Percentiles rank a stretch among this genome's conserved stretches.
Evolutionary conservation across 805 yeast species (phyloP).

Genomic region (Naumovozyma castellii): DNA sequence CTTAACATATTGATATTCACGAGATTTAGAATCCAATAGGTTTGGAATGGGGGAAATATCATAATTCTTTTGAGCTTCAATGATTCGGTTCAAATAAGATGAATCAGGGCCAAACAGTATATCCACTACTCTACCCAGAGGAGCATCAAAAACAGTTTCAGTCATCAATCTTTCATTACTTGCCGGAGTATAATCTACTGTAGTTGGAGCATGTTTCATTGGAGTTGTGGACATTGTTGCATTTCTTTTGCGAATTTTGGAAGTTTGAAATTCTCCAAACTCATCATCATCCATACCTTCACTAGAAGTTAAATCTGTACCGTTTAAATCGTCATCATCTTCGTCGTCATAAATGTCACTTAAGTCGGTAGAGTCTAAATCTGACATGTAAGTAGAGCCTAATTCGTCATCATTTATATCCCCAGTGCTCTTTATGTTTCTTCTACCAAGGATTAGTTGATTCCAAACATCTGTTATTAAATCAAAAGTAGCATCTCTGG

Average conservation of each 20-base stretch:
- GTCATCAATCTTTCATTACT: constrained; percentile 46
- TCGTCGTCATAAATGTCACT: constrained; percentile 16
- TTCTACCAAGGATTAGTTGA: constrained; percentile 46
- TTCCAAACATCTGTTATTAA: constrained; percentile 59
- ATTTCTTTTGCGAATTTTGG: not conserved
- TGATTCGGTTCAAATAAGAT: constrained; percentile 34
- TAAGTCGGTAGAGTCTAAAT: constrained; percentile 9
- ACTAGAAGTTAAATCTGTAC: constrained; percentile 23
- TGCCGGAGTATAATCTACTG: constrained; percentile 34
- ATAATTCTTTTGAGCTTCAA: constrained; percentile 53
- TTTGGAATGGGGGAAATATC: constrained; percentile 44
- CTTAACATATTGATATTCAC: constrained; percentile 50
- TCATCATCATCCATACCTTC: constrained; percentile 26
- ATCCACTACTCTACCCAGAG: constrained; percentile 54
- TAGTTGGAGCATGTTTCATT: constrained; percentile 41
- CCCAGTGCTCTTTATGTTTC: constrained; percentile 35
- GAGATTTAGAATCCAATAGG: constrained; percentile 28
- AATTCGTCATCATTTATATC: constrained; percentile 21
- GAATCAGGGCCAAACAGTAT: constrained; percentile 57
- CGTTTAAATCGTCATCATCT: constrained; percentile 14
- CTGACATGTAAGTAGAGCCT: constrained; percentile 10
- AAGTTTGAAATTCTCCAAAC: constrained; percentile 9
- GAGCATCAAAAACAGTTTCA: constrained; percentile 50
- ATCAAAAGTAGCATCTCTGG: constrained; percentile 47
- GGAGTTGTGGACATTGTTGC: constrained; percentile 29